These are phyloP conservation scores for Physcomitrellopsis africana DNA, from an alignment of 225 moss, liverwort and hornwort species.

Conservation along the genomic window DNA sequence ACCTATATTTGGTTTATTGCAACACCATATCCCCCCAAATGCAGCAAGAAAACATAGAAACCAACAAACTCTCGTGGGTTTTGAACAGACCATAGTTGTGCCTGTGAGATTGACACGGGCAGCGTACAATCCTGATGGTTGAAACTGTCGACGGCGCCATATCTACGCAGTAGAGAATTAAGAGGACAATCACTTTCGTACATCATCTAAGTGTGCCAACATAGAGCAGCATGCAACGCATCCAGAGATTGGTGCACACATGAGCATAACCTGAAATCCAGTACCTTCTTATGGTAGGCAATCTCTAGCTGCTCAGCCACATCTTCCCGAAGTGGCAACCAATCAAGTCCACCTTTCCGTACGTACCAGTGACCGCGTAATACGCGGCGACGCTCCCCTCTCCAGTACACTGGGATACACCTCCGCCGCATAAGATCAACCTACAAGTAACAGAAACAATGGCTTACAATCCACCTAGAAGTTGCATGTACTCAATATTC, in stretches of 20 bases:
- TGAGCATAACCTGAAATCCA: not conserved
- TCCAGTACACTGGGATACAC: constrained; percentile 98
- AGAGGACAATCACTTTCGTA: constrained; percentile 8
- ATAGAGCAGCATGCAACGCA: constrained; percentile 7
- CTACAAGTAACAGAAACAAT: constrained; percentile 44
- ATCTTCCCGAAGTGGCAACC: constrained; percentile 97
- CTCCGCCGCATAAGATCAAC: constrained; percentile 89
- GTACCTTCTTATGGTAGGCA: constrained; percentile 87
- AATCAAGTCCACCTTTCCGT: constrained; percentile 95
- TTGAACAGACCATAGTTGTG: constrained; percentile 72
- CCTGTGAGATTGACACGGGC: constrained; percentile 90
- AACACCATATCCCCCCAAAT: constrained; percentile 12
- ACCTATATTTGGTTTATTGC: constrained; percentile 9
- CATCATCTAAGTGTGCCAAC: constrained; percentile 9
- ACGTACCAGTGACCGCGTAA: constrained; percentile 98
- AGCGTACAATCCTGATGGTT: constrained; percentile 96
- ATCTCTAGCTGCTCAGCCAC: constrained; percentile 95
- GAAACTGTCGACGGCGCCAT: constrained; percentile 88
- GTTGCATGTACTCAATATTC: constrained; percentile 9
- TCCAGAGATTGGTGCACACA: not conserved
- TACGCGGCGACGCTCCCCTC: constrained; percentile 94
- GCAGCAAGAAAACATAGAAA: constrained; percentile 20
- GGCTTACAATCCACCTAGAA: constrained; percentile 7
- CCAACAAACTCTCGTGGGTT: constrained; percentile 9
- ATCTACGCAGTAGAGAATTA: constrained; percentile 51